These are phyloP conservation scores for Torulaspora maleeae DNA, from an alignment of 805 yeast genomes.

Conservation along the genomic window DNA sequence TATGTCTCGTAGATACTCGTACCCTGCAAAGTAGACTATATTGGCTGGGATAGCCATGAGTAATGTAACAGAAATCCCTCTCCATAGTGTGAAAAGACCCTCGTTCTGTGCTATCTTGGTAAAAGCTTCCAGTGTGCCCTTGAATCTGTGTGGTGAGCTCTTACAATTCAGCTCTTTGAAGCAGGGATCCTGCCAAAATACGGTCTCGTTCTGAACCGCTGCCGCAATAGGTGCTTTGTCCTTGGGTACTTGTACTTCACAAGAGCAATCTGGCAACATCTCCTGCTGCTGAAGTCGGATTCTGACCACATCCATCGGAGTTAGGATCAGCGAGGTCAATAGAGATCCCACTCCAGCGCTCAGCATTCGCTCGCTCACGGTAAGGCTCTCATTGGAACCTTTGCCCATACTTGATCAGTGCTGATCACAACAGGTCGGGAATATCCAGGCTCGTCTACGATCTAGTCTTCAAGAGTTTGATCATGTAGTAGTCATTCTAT, in stretches of 20 bases:
- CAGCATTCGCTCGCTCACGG: conserved; percentile 57
- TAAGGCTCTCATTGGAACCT: conserved; percentile 10
- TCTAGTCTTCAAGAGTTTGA: background rate
- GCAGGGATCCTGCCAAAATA: conserved; percentile 35
- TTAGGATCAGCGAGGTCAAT: conserved; percentile 65
- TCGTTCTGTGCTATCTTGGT: conserved; percentile 61
- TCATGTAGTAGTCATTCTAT: background rate
- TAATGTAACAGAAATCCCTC: conserved; percentile 80
- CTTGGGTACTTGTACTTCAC: conserved; percentile 33
- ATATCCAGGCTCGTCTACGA: too few relatives aligned
- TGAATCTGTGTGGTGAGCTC: conserved; percentile 36
- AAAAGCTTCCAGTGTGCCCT: conserved; percentile 75
- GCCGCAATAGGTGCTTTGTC: conserved; percentile 29
- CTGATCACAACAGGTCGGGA: background rate
- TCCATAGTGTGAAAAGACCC: conserved; percentile 75
- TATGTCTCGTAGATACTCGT: conserved; percentile 77
- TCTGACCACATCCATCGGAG: conserved; percentile 77
- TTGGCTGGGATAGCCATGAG: conserved; percentile 91
- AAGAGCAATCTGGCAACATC: conserved; percentile 45
- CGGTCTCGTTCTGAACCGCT: conserved; percentile 10
- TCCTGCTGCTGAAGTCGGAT: conserved; percentile 76
- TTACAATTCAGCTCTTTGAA: conserved; percentile 33
- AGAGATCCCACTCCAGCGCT: conserved; percentile 77
- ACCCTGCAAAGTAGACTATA: conserved; percentile 89
- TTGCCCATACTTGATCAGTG: conserved; percentile 5